A percentile compares a stretch with the other conserved stretches of the same genome.
Evolutionary conservation across 139 green algal species (phyloP).

Genomic region (Pycnococcus provasolii): DNA sequence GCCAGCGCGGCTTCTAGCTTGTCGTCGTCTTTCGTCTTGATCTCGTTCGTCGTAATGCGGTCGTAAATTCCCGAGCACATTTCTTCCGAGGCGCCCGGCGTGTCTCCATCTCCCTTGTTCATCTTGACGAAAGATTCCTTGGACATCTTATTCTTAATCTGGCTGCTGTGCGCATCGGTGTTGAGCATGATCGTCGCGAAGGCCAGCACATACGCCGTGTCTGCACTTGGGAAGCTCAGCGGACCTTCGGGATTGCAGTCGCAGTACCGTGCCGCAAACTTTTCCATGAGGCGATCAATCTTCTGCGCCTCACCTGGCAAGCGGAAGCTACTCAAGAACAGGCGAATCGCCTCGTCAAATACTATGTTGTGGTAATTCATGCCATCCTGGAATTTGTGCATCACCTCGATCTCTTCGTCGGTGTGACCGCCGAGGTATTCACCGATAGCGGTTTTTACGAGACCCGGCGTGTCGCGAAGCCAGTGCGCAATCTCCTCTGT

Average conservation of each 20-base stretch:
- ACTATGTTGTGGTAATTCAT: constrained; percentile 73
- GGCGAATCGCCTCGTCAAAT: constrained; percentile 85
- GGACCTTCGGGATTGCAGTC: constrained; percentile 62
- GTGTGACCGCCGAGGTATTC: constrained; percentile 93
- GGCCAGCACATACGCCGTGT: constrained; percentile 95
- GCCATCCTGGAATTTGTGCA: constrained; percentile 92
- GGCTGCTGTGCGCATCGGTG: constrained; percentile 96
- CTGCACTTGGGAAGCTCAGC: constrained; percentile 74
- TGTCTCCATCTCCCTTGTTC: constrained; percentile 23
- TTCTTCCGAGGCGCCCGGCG: constrained; percentile 44
- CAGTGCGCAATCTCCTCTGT: constrained; percentile 62
- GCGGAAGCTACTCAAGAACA: constrained; percentile 40
- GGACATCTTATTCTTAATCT: constrained; percentile 71
- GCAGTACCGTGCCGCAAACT: constrained; percentile 94
- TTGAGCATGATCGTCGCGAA: constrained; percentile 99
- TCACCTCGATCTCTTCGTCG: constrained; percentile 81
- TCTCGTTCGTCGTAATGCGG: constrained; percentile 88
- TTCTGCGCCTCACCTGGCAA: constrained; percentile 97
- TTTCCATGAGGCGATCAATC: constrained; percentile 99
- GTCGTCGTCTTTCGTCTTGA: constrained; percentile 78
- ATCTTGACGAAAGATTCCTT: constrained; percentile 44
- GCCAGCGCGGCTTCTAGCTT: no score
- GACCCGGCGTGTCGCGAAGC: constrained; percentile 43
- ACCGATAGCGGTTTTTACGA: constrained; percentile 89
- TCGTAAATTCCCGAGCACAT: constrained; percentile 87